Evolutionary conservation across 371 early-diverging fungal genomes (phyloP).

Genomic region (Chytridium lagenaria): DNA sequence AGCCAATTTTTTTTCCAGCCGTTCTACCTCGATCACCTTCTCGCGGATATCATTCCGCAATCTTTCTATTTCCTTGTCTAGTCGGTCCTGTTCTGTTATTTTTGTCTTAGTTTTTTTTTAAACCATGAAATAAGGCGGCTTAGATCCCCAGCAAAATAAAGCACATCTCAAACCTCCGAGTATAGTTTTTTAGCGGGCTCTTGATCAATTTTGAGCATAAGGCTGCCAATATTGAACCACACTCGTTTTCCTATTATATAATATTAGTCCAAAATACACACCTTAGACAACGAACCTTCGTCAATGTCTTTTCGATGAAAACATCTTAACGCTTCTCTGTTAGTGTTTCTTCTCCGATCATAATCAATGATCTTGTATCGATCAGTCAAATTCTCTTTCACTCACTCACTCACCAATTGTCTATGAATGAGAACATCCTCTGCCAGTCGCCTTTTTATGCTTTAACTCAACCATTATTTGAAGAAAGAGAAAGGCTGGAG

Average conservation of each 20-base stretch:
- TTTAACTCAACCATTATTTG: neutral
- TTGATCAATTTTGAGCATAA: slow-evolving; percentile 37
- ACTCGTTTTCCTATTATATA: slow-evolving; percentile 26
- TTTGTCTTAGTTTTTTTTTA: no score
- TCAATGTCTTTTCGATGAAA: slow-evolving; percentile 30
- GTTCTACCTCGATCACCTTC: slow-evolving; percentile 32
- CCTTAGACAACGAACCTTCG: slow-evolving; percentile 17
- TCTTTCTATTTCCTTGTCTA: slow-evolving; percentile 39
- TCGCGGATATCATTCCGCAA: slow-evolving; percentile 29
- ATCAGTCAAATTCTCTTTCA: neutral
- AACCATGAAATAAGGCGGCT: neutral
- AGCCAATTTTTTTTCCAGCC: slow-evolving; percentile 21
- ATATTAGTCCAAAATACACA: slow-evolving; percentile 1
- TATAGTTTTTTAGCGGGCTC: slow-evolving; percentile 32
- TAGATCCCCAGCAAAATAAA: neutral
- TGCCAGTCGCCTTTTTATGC: slow-evolving; percentile 34
- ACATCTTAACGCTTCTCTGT: slow-evolving; percentile 36
- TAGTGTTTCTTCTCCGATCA: slow-evolving; percentile 44
- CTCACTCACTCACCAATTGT: slow-evolving; percentile 35
- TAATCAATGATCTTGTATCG: slow-evolving; percentile 39
- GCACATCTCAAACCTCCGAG: slow-evolving; percentile 18
- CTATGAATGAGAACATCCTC: slow-evolving; percentile 44
- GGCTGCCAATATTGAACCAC: slow-evolving; percentile 42
- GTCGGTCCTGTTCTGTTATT: slow-evolving; percentile 31
- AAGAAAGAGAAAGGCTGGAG: neutral